Percentiles rank a stretch among this genome's conserved stretches.
phyloP scores from a whole-genome alignment of 768 basidiomycete genomes.

The Termitomyces sp. region DNA sequence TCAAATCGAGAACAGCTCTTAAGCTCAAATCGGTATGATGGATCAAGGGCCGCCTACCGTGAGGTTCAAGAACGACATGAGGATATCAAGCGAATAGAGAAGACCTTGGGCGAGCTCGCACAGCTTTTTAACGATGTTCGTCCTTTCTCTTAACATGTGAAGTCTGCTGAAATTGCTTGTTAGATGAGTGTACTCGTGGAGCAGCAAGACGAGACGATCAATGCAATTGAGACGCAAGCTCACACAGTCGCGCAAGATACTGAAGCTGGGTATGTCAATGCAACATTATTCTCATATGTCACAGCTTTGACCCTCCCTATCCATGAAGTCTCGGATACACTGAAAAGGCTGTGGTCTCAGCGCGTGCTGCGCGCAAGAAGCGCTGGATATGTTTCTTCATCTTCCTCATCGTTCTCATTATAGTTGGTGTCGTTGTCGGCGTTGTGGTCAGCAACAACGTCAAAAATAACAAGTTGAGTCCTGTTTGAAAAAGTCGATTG shows the following conservation, averaged over 20 bases:
- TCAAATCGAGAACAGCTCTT: slow-evolving; percentile 54
- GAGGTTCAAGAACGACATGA: slow-evolving; percentile 98
- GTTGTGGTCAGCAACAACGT: slow-evolving; percentile 48
- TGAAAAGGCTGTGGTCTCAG: slow-evolving; percentile 81
- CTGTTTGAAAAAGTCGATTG: background rate
- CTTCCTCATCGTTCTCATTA: slow-evolving; percentile 58
- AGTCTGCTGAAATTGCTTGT: background rate
- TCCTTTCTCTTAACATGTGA: background rate
- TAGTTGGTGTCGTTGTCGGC: slow-evolving; percentile 61
- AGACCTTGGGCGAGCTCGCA: slow-evolving; percentile 88
- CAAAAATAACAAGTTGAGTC: slow-evolving; percentile 26
- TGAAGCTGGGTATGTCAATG: slow-evolving; percentile 67
- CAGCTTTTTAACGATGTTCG: slow-evolving; percentile 93
- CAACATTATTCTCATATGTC: background rate
- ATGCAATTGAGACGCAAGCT: slow-evolving; percentile 77
- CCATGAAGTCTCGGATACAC: slow-evolving; percentile 69
- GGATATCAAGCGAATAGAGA: slow-evolving; percentile 94
- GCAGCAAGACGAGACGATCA: slow-evolving; percentile 89
- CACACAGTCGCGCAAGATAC: slow-evolving; percentile 75
- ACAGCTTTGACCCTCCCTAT: slow-evolving; percentile 8
- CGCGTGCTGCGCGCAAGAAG: slow-evolving; percentile 88
- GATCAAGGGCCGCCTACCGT: slow-evolving; percentile 85
- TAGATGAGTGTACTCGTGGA: slow-evolving; percentile 95
- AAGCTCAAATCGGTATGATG: slow-evolving; percentile 87
- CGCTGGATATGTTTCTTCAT: slow-evolving; percentile 96